phyloP scores from a whole-genome alignment of 2,329 filamentous ascomycete species.

The Magnaporthiopsis incrustans region DNA sequence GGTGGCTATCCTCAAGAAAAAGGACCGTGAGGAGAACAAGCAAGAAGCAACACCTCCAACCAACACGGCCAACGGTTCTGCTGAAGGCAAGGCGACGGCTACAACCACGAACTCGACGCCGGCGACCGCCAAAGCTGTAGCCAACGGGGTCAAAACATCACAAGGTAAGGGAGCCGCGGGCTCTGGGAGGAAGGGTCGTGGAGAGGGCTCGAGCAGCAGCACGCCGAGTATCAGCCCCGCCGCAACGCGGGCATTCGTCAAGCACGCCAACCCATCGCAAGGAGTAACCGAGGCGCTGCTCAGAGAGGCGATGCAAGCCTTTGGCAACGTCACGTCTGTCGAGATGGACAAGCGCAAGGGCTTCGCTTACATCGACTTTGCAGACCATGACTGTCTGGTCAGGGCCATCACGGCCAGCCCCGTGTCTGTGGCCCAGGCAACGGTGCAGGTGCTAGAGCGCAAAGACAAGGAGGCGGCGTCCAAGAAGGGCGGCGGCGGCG shows the following conservation, averaged over 20 bases:
- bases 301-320: constrained; percentile 63
- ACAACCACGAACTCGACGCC: constrained; percentile 10
- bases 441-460: constrained; percentile 78
- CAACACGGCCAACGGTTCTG: neutral
- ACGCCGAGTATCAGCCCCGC: constrained; percentile 26
- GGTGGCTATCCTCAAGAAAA: constrained; percentile 31
- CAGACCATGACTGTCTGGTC: constrained; percentile 60
- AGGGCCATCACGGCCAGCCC: constrained; percentile 79
- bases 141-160: constrained; percentile 19
- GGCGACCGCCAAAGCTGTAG: constrained; percentile 17
- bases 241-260: constrained; percentile 64
- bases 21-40: constrained; percentile 14
- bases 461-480: constrained; percentile 45
- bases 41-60: neutral
- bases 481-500: constrained; percentile 17
- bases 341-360: constrained; percentile 94
- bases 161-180: constrained; percentile 10
- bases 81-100: neutral
- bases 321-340: constrained; percentile 68
- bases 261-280: constrained; percentile 81
- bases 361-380: constrained; percentile 88
- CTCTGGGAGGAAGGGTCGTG: constrained; percentile 10
- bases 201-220: constrained; percentile 14
- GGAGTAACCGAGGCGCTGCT: constrained; percentile 81
- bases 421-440: constrained; percentile 73